Evolutionary conservation across 2,329 filamentous ascomycete genomes (phyloP), one percentile per base, ranked within the genome.

Genomic region (Xylaria polymorpha): DNA sequence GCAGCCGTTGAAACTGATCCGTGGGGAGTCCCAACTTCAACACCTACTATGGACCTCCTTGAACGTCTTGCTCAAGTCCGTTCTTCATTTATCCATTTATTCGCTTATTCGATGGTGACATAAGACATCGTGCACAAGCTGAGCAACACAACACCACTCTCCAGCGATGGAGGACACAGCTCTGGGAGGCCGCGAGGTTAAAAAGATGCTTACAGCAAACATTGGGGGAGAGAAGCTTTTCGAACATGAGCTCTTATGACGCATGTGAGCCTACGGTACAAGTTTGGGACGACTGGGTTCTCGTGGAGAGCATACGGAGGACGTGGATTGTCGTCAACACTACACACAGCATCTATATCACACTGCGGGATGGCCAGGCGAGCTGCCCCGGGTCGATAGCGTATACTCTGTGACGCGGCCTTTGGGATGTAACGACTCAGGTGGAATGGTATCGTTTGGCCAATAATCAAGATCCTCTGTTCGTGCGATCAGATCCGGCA

Each of bases 31-130:
- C 12, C 29, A 9, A 35, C 9, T 9, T 8, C 22, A 9, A 8
- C 15, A 10, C 12, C 55, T 22, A 14, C 6, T 32, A 3, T 1
- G 14, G 29, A 59, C 35, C 32, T 37, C 1, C 8, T 32, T 15
- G 41, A 48, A 4, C 44, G 35, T n/a, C 43, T 65, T 25, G 41
- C 43, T 18, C 55, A 46, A 35, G 62, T 51, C 9, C 62, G 1
- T 51, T 59, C 9, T 65, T 65, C 43, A 59, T 65, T 6, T 65
- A 65, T 25, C 62, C 43, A 59, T 65, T 41, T 25, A 65, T 65
- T 14, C 43, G 55, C 43, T 35, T 59, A 12, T 65, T 65, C 18
- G 53, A 65, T 44, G 53, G 62, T 4, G 43, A 58, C 25, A 59
- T 59, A n/a, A 50, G 44, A 39, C 43, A 51, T n/a, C 62, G 62